A percentile compares a stretch with the other conserved stretches of the same genome.
Conservation (phyloP, 257 asterid species). For the Marsdenia floribunda region DNA sequence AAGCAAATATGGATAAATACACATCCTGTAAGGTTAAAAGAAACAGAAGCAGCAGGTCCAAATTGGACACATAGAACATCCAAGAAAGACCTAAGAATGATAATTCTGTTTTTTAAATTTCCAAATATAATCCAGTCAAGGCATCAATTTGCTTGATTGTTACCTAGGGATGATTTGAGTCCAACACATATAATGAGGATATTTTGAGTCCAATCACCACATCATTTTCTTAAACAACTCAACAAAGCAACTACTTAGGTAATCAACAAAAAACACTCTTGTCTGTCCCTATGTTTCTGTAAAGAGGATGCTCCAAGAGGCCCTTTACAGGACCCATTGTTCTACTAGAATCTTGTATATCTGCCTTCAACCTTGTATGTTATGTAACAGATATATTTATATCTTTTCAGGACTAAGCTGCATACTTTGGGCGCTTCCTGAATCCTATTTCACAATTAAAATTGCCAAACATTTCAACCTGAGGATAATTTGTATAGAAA, state of each 20-base stretch:
- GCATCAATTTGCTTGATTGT: not conserved
- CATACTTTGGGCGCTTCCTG: not conserved
- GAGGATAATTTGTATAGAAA: not conserved
- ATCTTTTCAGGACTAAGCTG: not conserved
- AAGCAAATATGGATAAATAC: slow-evolving; percentile 1
- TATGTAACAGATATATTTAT: not conserved
- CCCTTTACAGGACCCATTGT: not conserved
- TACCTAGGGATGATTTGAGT: not conserved
- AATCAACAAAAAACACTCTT: not conserved
- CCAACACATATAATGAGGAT: not conserved
- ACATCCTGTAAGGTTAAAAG: not conserved
- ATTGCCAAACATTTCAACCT: not conserved
- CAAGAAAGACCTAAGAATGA: not conserved
- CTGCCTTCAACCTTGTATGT: not conserved
- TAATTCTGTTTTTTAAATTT: not conserved
- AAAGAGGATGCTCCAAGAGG: not conserved
- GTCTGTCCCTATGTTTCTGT: not conserved
- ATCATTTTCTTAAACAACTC: not conserved
- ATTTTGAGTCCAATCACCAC: not conserved
- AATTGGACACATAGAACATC: not conserved
- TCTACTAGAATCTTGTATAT: not conserved
- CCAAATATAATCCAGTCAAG: not conserved
- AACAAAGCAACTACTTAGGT: not conserved
- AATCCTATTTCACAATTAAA: not conserved
- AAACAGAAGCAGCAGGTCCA: not conserved